A percentile compares a stretch with the other conserved stretches of the same genome.
Evolutionary conservation across 805 yeast species (phyloP).

Genomic region (Blastobotrys robertii): DNA sequence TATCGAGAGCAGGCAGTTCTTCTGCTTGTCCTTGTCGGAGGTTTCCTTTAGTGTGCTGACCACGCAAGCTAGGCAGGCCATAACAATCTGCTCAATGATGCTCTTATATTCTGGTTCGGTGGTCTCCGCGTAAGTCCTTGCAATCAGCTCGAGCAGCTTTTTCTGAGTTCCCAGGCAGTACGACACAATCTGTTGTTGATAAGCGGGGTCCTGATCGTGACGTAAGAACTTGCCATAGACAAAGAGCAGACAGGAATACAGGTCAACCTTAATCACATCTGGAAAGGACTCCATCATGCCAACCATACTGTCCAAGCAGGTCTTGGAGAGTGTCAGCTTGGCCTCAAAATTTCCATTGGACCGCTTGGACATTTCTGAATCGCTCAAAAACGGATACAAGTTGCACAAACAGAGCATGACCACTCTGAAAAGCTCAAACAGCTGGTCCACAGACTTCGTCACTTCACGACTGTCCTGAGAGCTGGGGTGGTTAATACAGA

Average conservation of each 20-base stretch:
- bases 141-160: constrained; percentile 29
- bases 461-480: constrained; percentile 27
- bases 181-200: constrained; percentile 39
- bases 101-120: constrained; percentile 3
- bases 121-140: constrained; percentile 9
- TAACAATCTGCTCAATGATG: constrained; percentile 26
- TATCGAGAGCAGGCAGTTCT: constrained; percentile 34
- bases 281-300: constrained; percentile 60
- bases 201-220: constrained; percentile 27
- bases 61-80: constrained; percentile 13
- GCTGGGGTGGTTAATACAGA: constrained; percentile 39
- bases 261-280: constrained; percentile 54
- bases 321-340: constrained; percentile 33
- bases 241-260: constrained; percentile 59
- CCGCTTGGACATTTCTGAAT: constrained; percentile 10
- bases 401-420: constrained; percentile 50
- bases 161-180: constrained; percentile 44
- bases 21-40: constrained; percentile 12
- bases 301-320: constrained; percentile 43
- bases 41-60: constrained; percentile 8
- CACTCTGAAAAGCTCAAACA: constrained; percentile 72
- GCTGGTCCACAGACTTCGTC: constrained; percentile 52
- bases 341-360: constrained; percentile 5
- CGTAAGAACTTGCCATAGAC: constrained; percentile 46
- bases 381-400: constrained; percentile 18